These are phyloP conservation scores for Ceratocystis cacaofunesta DNA, from an alignment of 2,329 filamentous ascomycete genomes.

Conservation along the genomic window DNA sequence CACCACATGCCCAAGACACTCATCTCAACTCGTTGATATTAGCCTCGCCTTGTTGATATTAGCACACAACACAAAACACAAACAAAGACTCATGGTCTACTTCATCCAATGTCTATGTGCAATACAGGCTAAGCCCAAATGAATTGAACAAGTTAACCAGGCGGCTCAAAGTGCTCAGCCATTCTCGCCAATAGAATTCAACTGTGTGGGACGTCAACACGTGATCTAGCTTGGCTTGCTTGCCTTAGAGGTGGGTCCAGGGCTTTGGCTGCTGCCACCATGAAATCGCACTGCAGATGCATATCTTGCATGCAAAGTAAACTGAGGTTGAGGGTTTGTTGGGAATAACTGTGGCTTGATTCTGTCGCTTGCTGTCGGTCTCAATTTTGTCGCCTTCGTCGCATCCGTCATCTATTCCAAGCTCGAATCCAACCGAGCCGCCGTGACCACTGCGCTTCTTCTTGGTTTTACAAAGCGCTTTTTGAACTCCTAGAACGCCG, in stretches of 20 bases:
- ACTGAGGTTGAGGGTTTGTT: background rate
- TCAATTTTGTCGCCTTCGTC: constrained; percentile 46
- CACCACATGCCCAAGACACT: background rate
- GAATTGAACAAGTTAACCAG: too few species aligned
- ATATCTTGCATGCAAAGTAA: too few species aligned
- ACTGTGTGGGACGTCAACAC: background rate
- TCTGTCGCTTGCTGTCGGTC: constrained; percentile 6
- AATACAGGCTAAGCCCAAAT: background rate
- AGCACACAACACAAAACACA: background rate
- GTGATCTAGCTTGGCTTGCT: background rate
- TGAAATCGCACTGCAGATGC: background rate
- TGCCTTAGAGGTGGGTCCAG: background rate
- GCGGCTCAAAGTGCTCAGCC: background rate
- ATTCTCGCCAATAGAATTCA: background rate
- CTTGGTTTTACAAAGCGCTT: constrained; percentile 23
- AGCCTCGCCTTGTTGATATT: background rate
- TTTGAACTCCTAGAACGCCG: constrained; percentile 41
- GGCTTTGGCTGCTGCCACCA: background rate
- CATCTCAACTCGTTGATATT: too few species aligned
- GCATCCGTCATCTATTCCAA: constrained; percentile 32
- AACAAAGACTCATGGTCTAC: background rate
- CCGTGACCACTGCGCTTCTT: constrained; percentile 10
- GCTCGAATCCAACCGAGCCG: constrained; percentile 22
- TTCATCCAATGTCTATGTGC: background rate
- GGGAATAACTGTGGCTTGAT: too few species aligned